Evolutionary conservation across 345 rosid genomes (phyloP).

Genomic region (Iberis pinnata): DNA sequence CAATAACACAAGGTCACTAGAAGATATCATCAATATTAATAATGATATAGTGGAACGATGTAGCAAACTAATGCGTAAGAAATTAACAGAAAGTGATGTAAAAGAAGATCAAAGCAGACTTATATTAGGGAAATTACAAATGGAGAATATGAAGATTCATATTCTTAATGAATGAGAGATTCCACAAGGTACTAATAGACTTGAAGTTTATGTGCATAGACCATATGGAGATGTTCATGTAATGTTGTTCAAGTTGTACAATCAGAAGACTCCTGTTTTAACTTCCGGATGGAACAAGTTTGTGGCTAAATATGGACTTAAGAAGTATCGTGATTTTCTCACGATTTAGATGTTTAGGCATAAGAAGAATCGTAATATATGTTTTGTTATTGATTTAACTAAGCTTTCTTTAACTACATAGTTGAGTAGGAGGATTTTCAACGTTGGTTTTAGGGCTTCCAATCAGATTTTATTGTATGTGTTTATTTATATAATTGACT

Average conservation of each 20-base stretch:
- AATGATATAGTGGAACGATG: neutral
- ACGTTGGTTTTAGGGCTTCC: too few species aligned
- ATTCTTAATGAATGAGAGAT: neutral
- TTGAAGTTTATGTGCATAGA: constrained; percentile 9
- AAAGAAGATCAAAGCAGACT: neutral
- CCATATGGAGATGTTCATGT: constrained; percentile 1
- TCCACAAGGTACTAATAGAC: neutral
- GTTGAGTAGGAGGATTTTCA: neutral
- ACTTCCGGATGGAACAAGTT: constrained; percentile 5
- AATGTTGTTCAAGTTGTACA: constrained; percentile 8
- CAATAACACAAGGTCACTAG: neutral
- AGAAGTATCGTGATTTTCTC: constrained; percentile 3
- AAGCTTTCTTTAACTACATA: neutral
- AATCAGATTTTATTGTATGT: too few species aligned
- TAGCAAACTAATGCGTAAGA: constrained; percentile 11
- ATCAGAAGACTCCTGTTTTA: neutral
- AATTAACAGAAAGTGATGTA: constrained; percentile 13
- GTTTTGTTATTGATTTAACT: neutral
- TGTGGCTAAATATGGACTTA: neutral
- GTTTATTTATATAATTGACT: too few species aligned
- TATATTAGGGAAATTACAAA: neutral
- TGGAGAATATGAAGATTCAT: neutral
- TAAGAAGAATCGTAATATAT: neutral
- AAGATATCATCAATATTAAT: neutral
- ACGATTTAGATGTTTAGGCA: constrained; percentile 16